A percentile compares a stretch with the other conserved stretches of the same genome.
These are phyloP conservation scores for Lippia alba DNA, from an alignment of 305 asterid genomes.

Conservation along the genomic window DNA sequence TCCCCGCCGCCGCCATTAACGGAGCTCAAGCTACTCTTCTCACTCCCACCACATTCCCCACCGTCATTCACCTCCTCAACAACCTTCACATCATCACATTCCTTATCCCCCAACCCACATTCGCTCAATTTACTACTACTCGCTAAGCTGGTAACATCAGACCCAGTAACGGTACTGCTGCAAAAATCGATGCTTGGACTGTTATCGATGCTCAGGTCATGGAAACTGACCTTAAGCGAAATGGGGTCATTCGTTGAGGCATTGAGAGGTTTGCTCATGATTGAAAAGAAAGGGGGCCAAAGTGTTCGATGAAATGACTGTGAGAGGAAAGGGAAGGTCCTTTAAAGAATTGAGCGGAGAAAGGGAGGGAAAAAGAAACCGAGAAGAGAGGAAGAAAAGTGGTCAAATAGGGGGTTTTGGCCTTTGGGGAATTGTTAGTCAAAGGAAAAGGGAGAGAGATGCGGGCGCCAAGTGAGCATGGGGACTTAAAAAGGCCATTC, in stretches of 20 bases:
- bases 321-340: slow-evolving; percentile 28
- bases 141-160: slow-evolving; percentile 49
- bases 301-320: slow-evolving; percentile 57
- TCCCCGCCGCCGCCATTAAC: slow-evolving; percentile 52
- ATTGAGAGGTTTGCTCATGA: slow-evolving; percentile 53
- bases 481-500: slow-evolving; percentile 57
- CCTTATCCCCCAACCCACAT: slow-evolving; percentile 50
- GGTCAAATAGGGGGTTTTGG: slow-evolving; percentile 63
- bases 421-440: slow-evolving; percentile 63
- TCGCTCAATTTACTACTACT: slow-evolving; percentile 56
- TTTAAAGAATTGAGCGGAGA: slow-evolving; percentile 35
- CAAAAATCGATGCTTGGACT: slow-evolving; percentile 62
- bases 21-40: slow-evolving; percentile 64
- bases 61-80: slow-evolving; percentile 29
- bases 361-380: slow-evolving; percentile 43
- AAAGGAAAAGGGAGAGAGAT: slow-evolving; percentile 60
- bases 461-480: slow-evolving; percentile 54
- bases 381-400: slow-evolving; percentile 13
- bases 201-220: slow-evolving; percentile 45
- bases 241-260: slow-evolving; percentile 40
- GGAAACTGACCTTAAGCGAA: slow-evolving; percentile 48
- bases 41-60: slow-evolving; percentile 56
- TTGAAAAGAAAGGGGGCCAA: slow-evolving; percentile 12
- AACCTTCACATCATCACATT: slow-evolving; percentile 32
- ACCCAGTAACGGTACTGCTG: slow-evolving; percentile 57